Evolutionary conservation across 441 rosid genomes (phyloP), one percentile per base, ranked within the genome.

Genomic region (Capsella rubella): DNA sequence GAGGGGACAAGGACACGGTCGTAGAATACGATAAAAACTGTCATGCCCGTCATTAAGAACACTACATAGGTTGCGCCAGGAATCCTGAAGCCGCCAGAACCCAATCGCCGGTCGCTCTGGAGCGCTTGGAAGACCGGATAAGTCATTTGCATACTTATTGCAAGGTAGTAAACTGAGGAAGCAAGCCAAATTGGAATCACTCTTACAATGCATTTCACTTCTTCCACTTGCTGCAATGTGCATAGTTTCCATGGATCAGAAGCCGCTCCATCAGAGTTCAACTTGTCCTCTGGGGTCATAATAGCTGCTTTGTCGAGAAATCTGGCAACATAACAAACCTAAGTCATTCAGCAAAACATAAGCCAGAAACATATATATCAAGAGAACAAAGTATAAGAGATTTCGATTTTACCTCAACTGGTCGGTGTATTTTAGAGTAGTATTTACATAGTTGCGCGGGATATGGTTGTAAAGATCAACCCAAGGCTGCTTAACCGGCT

Each of bases 221-320:
- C 96, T 81, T 92, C 97, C 34, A 90, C 92, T 81, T 92, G 94
- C 84, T 90, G 97, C 86, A 90, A 56, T 9, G 86, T 87, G 78
- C 90, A 87, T 7, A 90, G 89, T 54, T 79, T 83, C 97, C 97
- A 90, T 1, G 88, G 94, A 71, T 90, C 49, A 3, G 79, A 80
- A 9, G 94, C 29, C 5, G 80, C 8, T 92, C 97, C 96, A 73
- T 87, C 92, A 0, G 82, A 72, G n/a, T 83, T 82, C 69, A 83
- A 70, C 72, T 79, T 53, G 81, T 90, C 97, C 6, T 85, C 65
- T 0, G 80, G 80, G n/a, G 91, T 77, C 76, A 52, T 37, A 37
- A 90, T 82, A 25, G 96, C 96, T 15, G 96, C 97, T 71, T 88
- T 92, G 72, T 92, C 87, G 2, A 92, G 67, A 74, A 78, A 88